Evolutionary conservation across 2,329 filamentous ascomycete genomes (phyloP).

Genomic region (Uncinocarpus reesii): DNA sequence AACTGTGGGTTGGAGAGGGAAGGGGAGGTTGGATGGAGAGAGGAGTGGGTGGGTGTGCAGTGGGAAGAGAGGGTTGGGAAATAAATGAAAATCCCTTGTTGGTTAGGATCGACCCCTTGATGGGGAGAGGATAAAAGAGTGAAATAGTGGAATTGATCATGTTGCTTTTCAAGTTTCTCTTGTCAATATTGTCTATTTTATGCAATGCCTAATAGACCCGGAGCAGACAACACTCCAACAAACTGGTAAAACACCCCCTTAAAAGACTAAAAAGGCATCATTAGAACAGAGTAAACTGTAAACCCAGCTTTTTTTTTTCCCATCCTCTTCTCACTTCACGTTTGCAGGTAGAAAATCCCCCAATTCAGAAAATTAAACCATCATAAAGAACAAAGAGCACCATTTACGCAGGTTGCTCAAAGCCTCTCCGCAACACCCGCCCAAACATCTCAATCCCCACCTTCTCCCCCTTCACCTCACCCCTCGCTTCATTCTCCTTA

Average conservation of each 20-base stretch:
- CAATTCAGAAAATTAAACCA: slow-evolving; percentile 40
- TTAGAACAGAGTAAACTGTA: slow-evolving; percentile 3
- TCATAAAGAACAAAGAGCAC: no score
- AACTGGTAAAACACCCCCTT: no score
- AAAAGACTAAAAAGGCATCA: no score
- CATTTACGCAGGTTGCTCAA: slow-evolving; percentile 83
- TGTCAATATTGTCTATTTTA: no score
- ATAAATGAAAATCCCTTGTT: neutral
- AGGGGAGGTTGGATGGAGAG: slow-evolving; percentile 64
- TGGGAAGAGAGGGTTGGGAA: slow-evolving; percentile 64
- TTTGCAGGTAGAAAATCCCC: no score
- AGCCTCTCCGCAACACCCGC: slow-evolving; percentile 68
- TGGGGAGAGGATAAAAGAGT: neutral
- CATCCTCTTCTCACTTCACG: slow-evolving; percentile 10
- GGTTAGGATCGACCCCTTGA: no score
- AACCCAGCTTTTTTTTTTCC: neutral
- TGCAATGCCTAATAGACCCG: no score
- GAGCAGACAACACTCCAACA: neutral
- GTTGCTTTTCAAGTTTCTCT: no score
- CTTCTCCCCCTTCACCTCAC: slow-evolving; percentile 87
- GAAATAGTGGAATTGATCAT: neutral
- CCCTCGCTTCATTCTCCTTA: slow-evolving; percentile 95
- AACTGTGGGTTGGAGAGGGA: slow-evolving; percentile 60
- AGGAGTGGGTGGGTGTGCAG: slow-evolving; percentile 97
- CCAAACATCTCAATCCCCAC: slow-evolving; percentile 50